These are phyloP conservation scores for Verticillium zaregamsianum DNA, from an alignment of 2,329 filamentous ascomycete species.

Conservation along the genomic window DNA sequence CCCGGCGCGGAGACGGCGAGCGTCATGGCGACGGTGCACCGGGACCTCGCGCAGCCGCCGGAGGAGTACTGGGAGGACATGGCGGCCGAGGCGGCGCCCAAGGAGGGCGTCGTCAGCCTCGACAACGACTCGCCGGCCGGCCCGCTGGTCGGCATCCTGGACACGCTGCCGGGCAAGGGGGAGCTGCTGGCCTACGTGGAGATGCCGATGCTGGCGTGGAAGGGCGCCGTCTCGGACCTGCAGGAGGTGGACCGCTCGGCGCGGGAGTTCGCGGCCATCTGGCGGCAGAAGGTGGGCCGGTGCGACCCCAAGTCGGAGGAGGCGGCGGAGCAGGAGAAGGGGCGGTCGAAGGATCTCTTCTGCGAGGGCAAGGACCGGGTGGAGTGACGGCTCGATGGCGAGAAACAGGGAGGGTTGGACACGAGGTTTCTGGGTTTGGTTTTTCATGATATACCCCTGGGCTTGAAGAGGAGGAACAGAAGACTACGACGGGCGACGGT, in stretches of 20 bases:
- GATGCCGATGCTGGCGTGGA: constrained; percentile 60
- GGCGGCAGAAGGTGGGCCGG: constrained; percentile 62
- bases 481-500: neutral
- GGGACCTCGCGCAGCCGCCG: constrained; percentile 66
- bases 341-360: constrained; percentile 58
- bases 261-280: constrained; percentile 49
- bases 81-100: constrained; percentile 14
- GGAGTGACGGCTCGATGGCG: neutral
- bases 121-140: constrained; percentile 18
- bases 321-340: constrained; percentile 16
- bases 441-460: constrained; percentile 12
- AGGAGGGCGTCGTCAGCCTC: constrained; percentile 18
- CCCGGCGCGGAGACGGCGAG: constrained; percentile 55
- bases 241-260: constrained; percentile 39
- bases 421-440: neutral
- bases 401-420: neutral
- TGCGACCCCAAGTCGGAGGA: constrained; percentile 42
- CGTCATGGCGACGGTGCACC: constrained; percentile 69
- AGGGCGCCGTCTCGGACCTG: constrained; percentile 46
- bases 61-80: constrained; percentile 55
- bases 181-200: constrained; percentile 37
- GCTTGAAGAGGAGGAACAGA: neutral
- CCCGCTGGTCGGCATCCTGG: constrained; percentile 40
- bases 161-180: constrained; percentile 40
- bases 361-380: constrained; percentile 36